Evolutionary conservation across 495 filamentous ascomycete genomes (phyloP), one percentile per base, ranked within the genome.

Genomic region (Cetradonia linearis): DNA sequence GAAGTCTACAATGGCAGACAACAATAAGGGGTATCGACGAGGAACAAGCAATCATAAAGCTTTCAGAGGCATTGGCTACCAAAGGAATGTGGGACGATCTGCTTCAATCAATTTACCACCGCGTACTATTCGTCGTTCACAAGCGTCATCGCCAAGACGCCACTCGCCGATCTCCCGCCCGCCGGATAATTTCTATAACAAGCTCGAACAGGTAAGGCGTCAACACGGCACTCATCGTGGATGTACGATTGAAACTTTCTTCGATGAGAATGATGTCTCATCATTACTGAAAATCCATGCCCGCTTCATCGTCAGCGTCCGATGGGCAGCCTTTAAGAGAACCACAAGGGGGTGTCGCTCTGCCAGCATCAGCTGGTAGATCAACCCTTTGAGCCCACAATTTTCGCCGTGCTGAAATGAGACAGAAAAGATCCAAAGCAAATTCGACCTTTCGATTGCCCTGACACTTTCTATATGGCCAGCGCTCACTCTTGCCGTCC

Each of bases 401-500:
- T 31, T 16, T 49, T 30, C 18, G 20, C 9, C 8, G 36, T 47
- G 30, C 64, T 66, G 47, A 66, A 40, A 7, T 23, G 25, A 16
- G 18, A 27, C 38, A 70, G 68, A 70, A 38, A 67, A 68, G 58
- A 69, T 69, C n/a, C 65, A 70, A 48, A 60, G 63, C 67, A 83
- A 83, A 67, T 88, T 93, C 75, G 90, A 94, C 66, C 83, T 90
- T 66, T 87, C 81, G 63, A 84, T 95, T 62, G 86, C 89, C 57
- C 82, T 92, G 62, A 72, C 83, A 25, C 80, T 96, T 49, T 79
- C 88, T 79, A 77, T 81, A 69, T 98, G 94, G 93, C 83, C 85
- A 5, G 85, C 87, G 6, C 85, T 98, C 44, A 86, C 83, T 34
- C 83, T 95, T 58, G 91, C 93, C 53, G 86, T 95, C n/a, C 79